A percentile compares a stretch with the other conserved stretches of the same genome.
Evolutionary conservation across 495 filamentous ascomycete species (phyloP).

Genomic region (Rhizodiscina lignyota): DNA sequence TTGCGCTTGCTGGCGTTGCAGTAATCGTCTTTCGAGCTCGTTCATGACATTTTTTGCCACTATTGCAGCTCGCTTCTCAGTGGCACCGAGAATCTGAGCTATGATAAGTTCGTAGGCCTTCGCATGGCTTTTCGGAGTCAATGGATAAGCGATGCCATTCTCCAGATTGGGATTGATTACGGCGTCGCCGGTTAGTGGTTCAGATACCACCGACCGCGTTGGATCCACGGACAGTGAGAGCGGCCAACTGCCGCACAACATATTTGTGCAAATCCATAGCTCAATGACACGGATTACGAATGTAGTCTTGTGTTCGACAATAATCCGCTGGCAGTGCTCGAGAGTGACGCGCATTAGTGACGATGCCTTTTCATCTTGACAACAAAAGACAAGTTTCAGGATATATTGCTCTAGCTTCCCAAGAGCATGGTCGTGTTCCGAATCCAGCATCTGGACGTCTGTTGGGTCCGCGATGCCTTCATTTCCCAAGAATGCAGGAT

Average conservation of each 20-base stretch:
- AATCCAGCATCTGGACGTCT: slow-evolving; percentile 39
- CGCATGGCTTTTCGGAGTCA: too few relatives aligned
- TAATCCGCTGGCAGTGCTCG: slow-evolving; percentile 35
- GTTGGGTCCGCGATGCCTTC: too few relatives aligned
- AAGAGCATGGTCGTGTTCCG: slow-evolving; percentile 48
- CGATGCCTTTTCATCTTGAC: slow-evolving; percentile 50
- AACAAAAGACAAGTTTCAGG: slow-evolving; percentile 40
- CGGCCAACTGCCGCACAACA: too few relatives aligned
- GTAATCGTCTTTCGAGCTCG: slow-evolving; percentile 49
- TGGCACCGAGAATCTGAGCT: slow-evolving; percentile 53
- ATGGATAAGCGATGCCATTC: slow-evolving; percentile 47
- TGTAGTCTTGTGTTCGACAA: slow-evolving; percentile 31
- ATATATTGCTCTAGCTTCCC: slow-evolving; percentile 55
- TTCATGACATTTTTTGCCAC: slow-evolving; percentile 53
- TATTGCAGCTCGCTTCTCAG: slow-evolving; percentile 49
- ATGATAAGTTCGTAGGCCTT: slow-evolving; percentile 36
- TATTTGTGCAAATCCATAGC: too few relatives aligned
- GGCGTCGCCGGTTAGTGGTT: too few relatives aligned
- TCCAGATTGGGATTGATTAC: too few relatives aligned
- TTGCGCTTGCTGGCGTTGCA: slow-evolving; percentile 50
- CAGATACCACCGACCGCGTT: too few relatives aligned
- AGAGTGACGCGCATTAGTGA: slow-evolving; percentile 53
- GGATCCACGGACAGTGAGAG: too few relatives aligned
- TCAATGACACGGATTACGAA: too few relatives aligned
- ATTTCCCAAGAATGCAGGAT: too few relatives aligned